These are phyloP conservation scores for Globisporangium recalcitrans DNA, from an alignment of 352 stramenopile genomes.

Conservation along the genomic window DNA sequence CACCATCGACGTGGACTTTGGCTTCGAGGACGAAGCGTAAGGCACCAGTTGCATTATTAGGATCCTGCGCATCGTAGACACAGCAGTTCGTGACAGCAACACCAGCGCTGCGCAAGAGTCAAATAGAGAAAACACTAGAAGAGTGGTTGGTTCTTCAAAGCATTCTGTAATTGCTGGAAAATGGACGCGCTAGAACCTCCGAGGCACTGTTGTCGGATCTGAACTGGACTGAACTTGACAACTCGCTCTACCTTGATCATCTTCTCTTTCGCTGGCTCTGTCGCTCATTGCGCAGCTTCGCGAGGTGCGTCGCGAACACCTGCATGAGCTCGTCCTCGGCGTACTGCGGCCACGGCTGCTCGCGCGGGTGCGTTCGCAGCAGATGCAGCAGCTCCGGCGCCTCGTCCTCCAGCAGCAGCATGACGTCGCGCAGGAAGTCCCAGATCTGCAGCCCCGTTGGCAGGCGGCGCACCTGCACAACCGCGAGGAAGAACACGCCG, in stretches of 20 bases:
- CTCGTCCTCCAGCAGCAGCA: conserved; percentile 26
- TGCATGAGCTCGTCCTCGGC: conserved; percentile 43
- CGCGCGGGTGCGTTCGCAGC: conserved; percentile 39
- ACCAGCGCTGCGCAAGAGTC: background rate
- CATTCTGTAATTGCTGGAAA: too few relatives aligned
- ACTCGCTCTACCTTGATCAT: background rate
- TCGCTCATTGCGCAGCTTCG: conserved; percentile 25
- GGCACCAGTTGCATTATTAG: background rate
- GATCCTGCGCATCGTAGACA: background rate
- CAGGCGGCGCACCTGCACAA: conserved; percentile 36
- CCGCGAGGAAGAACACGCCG: conserved; percentile 57
- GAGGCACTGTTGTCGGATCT: too few relatives aligned
- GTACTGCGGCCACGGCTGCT: conserved; percentile 48
- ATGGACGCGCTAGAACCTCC: too few relatives aligned
- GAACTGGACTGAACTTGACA: too few relatives aligned
- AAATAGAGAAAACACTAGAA: too few relatives aligned
- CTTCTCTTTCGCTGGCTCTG: conserved; percentile 12
- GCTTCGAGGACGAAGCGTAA: conserved; percentile 11
- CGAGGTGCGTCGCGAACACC: conserved; percentile 29
- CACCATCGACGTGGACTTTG: conserved; percentile 50
- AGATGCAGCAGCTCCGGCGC: conserved; percentile 50
- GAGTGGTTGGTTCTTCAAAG: too few relatives aligned
- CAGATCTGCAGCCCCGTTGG: conserved; percentile 38
- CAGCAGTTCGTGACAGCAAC: background rate
- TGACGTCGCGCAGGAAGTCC: conserved; percentile 39